A percentile compares a stretch with the other conserved stretches of the same genome.
Conservation (phyloP, 768 basidiomycete genomes). For the Pulveroboletus sp. region DNA sequence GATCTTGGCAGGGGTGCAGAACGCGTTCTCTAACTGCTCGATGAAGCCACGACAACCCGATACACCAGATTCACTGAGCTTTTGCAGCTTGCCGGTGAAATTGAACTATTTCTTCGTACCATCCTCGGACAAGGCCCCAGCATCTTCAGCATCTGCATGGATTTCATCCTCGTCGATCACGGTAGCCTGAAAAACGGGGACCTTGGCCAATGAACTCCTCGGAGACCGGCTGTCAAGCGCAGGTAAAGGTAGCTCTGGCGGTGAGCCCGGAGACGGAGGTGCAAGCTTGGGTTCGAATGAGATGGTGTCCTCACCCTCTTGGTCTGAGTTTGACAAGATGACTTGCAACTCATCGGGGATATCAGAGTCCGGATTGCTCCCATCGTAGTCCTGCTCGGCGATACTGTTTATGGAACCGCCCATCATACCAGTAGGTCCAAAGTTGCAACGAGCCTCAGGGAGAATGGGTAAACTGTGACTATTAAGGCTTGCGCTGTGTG, state of each 20-base stretch:
- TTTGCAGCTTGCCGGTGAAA: conserved; percentile 75
- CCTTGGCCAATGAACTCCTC: conserved; percentile 17
- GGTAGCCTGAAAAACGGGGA: conserved; percentile 42
- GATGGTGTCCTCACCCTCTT: conserved; percentile 41
- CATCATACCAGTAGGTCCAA: conserved; percentile 68
- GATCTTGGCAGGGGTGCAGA: conserved; percentile 69
- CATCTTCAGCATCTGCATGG: conserved; percentile 40
- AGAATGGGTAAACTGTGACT: conserved; percentile 38
- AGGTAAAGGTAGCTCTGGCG: conserved; percentile 42
- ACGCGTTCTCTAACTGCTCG: conserved; percentile 78
- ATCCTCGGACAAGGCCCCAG: conserved; percentile 47
- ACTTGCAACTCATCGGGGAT: conserved; percentile 76
- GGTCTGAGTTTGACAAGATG: conserved; percentile 48
- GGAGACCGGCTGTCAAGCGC: conserved; percentile 7
- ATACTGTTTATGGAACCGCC: conserved; percentile 56
- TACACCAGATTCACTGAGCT: conserved; percentile 65
- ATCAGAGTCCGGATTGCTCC: conserved; percentile 69
- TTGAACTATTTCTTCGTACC: conserved; percentile 81
- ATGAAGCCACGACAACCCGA: conserved; percentile 75
- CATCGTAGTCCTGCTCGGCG: conserved; percentile 44
- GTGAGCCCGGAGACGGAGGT: conserved; percentile 40
- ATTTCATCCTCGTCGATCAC: conserved; percentile 45
- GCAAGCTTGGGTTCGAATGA: conserved; percentile 21
- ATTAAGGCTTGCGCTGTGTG: conserved; percentile 12
- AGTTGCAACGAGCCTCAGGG: conserved; percentile 49